Evolutionary conservation across 108 stramenopile species (phyloP), one percentile per base, ranked within the genome.

Genomic region (Aurantiochytrium sp.): DNA sequence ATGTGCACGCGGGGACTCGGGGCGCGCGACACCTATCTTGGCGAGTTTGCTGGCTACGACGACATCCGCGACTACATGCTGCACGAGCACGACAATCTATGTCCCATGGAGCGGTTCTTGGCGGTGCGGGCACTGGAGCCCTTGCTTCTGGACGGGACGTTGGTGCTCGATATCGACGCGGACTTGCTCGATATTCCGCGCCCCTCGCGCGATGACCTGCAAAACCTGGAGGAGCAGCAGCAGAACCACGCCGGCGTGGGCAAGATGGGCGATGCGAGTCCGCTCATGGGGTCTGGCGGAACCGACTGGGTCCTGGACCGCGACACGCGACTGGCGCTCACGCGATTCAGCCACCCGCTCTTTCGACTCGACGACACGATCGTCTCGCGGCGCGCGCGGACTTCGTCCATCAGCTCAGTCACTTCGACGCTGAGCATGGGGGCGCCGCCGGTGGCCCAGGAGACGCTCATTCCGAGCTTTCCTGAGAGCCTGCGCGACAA

Each of bases 1-100:
- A 81, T 81, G 27, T 81, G 73, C 4, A 81, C 73, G 4, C 73
- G 39, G 50, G 73, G 45, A 27, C 39, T 81, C 27, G 42, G 45
- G 12, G 73, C 73, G 6, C 39, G 73, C 6, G 73, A 81, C 45
- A 27, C 73, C 32, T 48, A 41, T 81, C 24, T 81, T 6, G 73
- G 73, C 0, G 73, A 81, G 17, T 81, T 41, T 24, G 39, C 45
- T 30, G 73, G 42, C n/a, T 81, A 48, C 4, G 45, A 48, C 45
- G 73, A 81, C 42, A 81, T 81, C 2, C 42, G 45, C 21, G 45
- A 81, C 73, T 81, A 81, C 45, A 81, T 81, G 73, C 17, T 81
- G 39, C 45, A 81, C 15, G 73, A 81, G 45, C 73, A 81, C n/a
- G 73, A 81, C 32, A 81, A 48, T 4, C 73, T 39, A 19, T 12